phyloP scores from a whole-genome alignment of 495 filamentous ascomycete species.

The Neurospora sp. region DNA sequence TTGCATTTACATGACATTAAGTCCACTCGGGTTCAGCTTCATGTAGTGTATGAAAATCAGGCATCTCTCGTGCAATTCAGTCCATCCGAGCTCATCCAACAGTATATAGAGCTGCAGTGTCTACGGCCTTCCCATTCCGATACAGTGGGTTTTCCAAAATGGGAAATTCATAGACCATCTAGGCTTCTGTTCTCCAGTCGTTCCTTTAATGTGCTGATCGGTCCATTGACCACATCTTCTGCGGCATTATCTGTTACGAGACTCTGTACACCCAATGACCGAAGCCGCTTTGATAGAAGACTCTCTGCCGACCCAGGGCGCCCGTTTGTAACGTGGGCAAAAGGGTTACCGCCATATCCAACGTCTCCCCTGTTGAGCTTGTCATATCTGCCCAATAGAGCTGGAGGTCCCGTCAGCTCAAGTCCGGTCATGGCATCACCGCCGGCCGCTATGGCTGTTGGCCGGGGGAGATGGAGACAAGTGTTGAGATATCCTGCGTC shows the following conservation, averaged over 20 bases:
- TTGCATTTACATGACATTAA: not conserved
- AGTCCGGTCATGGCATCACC: slow-evolving; percentile 12
- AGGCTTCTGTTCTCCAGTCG: not conserved
- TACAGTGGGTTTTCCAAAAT: not conserved
- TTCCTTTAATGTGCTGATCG: not conserved
- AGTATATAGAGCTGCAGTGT: not conserved
- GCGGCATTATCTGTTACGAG: not conserved
- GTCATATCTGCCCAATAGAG: slow-evolving; percentile 52
- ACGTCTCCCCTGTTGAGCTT: slow-evolving; percentile 59
- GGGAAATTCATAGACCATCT: not conserved
- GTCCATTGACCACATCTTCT: not conserved
- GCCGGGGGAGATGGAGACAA: not conserved
- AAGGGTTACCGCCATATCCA: slow-evolving; percentile 57
- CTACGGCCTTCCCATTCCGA: not conserved
- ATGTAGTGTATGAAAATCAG: not conserved
- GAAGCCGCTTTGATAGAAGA: slow-evolving; percentile 34
- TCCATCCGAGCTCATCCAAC: not conserved
- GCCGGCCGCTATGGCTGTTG: not conserved
- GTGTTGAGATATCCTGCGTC: not conserved
- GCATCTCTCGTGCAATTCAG: not conserved
- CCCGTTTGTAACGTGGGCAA: slow-evolving; percentile 16
- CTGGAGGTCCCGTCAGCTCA: slow-evolving; percentile 8
- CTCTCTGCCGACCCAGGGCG: slow-evolving; percentile 24
- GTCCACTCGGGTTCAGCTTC: not conserved
- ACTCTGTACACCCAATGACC: slow-evolving; percentile 27